Evolutionary conservation across 495 filamentous ascomycete genomes (phyloP).

Genomic region (Cercophora newfieldiana): DNA sequence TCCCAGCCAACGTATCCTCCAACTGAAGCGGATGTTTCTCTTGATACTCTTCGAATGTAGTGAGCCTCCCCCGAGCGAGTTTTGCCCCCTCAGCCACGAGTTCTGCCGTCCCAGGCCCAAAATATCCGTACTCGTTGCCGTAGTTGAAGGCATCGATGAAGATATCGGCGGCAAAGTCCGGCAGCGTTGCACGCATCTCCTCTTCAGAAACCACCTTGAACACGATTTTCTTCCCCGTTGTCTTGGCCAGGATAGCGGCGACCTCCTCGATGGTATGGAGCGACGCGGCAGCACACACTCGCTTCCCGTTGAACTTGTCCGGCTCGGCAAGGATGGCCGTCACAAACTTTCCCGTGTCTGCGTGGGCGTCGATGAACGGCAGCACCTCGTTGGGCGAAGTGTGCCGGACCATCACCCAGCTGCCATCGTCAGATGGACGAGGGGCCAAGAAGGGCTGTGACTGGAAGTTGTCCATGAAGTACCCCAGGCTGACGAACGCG

Average conservation of each 20-base stretch:
- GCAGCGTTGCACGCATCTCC: conserved; percentile 36
- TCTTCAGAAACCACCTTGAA: conserved; percentile 47
- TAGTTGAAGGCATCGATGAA: conserved; percentile 40
- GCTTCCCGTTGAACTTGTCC: conserved; percentile 51
- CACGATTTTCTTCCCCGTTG: conserved; percentile 47
- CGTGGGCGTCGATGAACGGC: conserved; percentile 47
- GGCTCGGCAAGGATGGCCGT: conserved; percentile 53
- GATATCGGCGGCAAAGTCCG: conserved; percentile 26
- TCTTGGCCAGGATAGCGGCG: conserved; percentile 38
- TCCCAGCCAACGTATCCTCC: background rate
- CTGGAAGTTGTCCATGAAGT: conserved; percentile 54
- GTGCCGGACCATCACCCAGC: conserved; percentile 32
- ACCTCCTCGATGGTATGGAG: conserved; percentile 43
- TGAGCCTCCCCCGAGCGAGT: conserved; percentile 41
- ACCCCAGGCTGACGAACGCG: conserved; percentile 46
- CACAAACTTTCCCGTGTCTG: conserved; percentile 54
- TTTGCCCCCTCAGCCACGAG: conserved; percentile 43
- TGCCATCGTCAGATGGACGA: conserved; percentile 30
- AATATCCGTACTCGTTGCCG: conserved; percentile 49
- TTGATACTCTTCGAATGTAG: conserved; percentile 50
- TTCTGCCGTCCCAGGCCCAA: conserved; percentile 41
- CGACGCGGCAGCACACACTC: conserved; percentile 40
- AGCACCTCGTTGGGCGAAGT: conserved; percentile 32
- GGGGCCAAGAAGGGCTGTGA: conserved; percentile 32
- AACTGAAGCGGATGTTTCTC: conserved; percentile 19